Percentiles rank a stretch among this genome's conserved stretches.
Conservation (phyloP, 2,329 filamentous ascomycete species). For the Cercospora beticola region DNA sequence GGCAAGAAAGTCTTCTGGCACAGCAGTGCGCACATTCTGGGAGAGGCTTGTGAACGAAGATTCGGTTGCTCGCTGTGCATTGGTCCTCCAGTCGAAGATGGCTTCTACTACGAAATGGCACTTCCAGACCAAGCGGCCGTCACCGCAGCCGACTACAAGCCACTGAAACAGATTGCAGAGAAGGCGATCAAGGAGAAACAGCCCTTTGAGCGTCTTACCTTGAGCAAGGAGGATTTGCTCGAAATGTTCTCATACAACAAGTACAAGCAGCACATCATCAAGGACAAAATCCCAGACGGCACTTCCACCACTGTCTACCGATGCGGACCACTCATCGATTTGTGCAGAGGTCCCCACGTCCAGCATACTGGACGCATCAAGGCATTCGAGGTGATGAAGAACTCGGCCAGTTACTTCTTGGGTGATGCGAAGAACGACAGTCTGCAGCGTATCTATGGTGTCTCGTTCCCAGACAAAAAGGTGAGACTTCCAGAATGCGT, state of each 20-base stretch:
- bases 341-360: conserved; percentile 93
- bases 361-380: conserved; percentile 92
- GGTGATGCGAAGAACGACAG: conserved; percentile 93
- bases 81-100: conserved; percentile 85
- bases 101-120: conserved; percentile 98
- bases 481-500: conserved; percentile 45
- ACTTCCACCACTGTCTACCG: conserved; percentile 92
- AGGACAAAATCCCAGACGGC: conserved; percentile 84
- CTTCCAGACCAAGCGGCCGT: conserved; percentile 70
- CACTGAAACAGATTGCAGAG: conserved; percentile 74
- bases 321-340: conserved; percentile 89
- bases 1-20: conserved; percentile 98
- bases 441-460: conserved; percentile 92
- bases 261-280: conserved; percentile 98
- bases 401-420: conserved; percentile 84
- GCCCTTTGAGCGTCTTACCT: conserved; percentile 82
- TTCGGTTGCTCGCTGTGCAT: conserved; percentile 93
- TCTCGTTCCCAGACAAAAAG: conserved; percentile 97
- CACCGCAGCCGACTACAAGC: conserved; percentile 75
- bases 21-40: conserved; percentile 91
- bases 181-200: conserved; percentile 96
- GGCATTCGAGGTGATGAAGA: conserved; percentile 90
- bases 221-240: conserved; percentile 86
- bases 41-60: conserved; percentile 85
- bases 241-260: conserved; percentile 98